Evolutionary conservation across 345 rosid genomes (phyloP).

Genomic region (Gossypium ekmanianum): DNA sequence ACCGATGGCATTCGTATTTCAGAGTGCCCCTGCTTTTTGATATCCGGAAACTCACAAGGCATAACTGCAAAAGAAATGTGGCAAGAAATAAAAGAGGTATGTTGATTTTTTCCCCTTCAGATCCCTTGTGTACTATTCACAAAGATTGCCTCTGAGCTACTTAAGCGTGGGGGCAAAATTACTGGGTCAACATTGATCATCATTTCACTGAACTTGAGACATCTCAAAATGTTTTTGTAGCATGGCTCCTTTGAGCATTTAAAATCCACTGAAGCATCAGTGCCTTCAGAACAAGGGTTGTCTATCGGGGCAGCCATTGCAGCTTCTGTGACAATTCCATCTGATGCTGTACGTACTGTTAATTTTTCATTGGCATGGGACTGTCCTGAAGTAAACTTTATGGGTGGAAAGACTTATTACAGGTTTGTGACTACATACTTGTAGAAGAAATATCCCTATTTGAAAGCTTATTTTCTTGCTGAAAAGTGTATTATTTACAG

Average conservation of each 20-base stretch:
- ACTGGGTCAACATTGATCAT: background rate
- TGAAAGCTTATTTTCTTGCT: conserved; percentile 18
- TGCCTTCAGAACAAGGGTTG: conserved; percentile 67
- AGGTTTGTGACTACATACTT: conserved; percentile 35
- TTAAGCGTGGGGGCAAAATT: background rate
- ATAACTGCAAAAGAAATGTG: conserved; percentile 84
- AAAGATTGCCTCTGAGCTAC: background rate
- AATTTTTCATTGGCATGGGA: conserved; percentile 94
- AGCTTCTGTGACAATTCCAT: conserved; percentile 59
- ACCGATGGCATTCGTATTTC: conserved; percentile 61
- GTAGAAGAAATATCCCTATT: background rate
- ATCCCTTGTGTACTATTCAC: background rate
- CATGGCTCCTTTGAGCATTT: conserved; percentile 67
- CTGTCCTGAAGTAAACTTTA: conserved; percentile 76
- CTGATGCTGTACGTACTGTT: conserved; percentile 46
- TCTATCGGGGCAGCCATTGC: conserved; percentile 94
- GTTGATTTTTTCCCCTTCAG: background rate
- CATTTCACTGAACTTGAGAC: background rate
- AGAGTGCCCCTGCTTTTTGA: conserved; percentile 63
- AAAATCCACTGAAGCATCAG: conserved; percentile 29
- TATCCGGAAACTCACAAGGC: conserved; percentile 65
- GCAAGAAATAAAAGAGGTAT: conserved; percentile 75
- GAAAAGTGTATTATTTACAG: conserved; percentile 33
- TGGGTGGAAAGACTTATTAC: conserved; percentile 58
- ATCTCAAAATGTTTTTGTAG: conserved; percentile 31